These are phyloP conservation scores for Quercus rubra DNA, from an alignment of 306 rosid species.

Conservation along the genomic window DNA sequence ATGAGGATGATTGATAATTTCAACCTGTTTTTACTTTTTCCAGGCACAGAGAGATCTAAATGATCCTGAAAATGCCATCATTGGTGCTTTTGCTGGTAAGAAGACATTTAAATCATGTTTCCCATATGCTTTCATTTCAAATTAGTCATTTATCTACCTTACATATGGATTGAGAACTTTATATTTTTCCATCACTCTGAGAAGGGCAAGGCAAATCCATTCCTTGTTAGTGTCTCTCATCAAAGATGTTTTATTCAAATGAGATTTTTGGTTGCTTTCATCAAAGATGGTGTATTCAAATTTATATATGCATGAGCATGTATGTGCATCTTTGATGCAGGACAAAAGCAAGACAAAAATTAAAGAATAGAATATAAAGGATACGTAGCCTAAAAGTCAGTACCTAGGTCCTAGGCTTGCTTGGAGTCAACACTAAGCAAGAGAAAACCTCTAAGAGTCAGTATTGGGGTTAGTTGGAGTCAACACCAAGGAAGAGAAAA, in stretches of 20 bases:
- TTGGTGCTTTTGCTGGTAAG: slow-evolving; percentile 96
- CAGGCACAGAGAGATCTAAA: slow-evolving; percentile 80
- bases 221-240: not conserved
- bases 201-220: not conserved
- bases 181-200: not conserved
- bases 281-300: no score
- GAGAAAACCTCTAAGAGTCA: no score
- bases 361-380: no score
- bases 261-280: no score
- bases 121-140: not conserved
- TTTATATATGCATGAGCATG: no score
- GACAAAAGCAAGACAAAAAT: no score
- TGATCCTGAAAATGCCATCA: slow-evolving; percentile 87
- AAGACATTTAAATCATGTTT: not conserved
- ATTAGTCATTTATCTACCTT: not conserved
- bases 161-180: not conserved
- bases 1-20: slow-evolving; percentile 11
- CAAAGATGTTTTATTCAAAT: not conserved
- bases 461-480: no score
- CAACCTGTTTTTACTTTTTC: slow-evolving; percentile 26
- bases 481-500: no score
- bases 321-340: no score
- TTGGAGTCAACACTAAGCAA: no score
- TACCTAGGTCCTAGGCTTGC: no score
- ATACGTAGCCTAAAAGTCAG: no score